Conservation (phyloP, 202 grass and related monocot genomes). For the Panicum hallii region DNA sequence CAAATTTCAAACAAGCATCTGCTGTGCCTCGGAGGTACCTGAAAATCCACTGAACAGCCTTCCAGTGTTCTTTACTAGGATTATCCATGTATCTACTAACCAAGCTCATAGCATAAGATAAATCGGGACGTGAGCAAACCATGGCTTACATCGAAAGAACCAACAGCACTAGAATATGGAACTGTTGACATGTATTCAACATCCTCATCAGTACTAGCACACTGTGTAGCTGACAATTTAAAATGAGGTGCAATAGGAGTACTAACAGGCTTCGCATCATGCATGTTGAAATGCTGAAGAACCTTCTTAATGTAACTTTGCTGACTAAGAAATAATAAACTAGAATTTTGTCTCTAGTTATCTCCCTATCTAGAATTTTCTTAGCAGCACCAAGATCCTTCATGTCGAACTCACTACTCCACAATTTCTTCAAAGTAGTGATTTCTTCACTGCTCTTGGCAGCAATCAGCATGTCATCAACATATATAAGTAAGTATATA, state of each 20-base stretch:
- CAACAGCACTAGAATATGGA: background rate
- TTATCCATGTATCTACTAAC: background rate
- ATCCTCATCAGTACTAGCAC: background rate
- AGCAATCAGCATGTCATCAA: no score
- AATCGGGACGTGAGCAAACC: background rate
- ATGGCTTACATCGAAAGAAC: background rate
- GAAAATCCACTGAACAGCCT: background rate
- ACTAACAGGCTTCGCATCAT: background rate
- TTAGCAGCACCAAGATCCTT: no score
- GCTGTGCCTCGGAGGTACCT: background rate
- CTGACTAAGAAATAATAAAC: constrained; percentile 13
- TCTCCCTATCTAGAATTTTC: constrained; percentile 13
- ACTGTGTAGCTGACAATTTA: background rate
- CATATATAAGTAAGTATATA: no score
- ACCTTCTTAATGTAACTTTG: background rate
- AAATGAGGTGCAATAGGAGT: background rate
- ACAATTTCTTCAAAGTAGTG: no score
- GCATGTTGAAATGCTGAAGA: background rate
- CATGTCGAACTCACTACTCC: no score
- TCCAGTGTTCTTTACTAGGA: background rate
- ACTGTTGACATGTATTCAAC: background rate
- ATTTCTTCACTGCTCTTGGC: no score
- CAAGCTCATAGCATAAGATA: background rate
- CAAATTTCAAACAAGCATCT: background rate
- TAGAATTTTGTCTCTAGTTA: background rate